Evolutionary conservation across 108 stramenopile genomes (phyloP), one percentile per base, ranked within the genome.

Genomic region (Discostella stelligeroides): DNA sequence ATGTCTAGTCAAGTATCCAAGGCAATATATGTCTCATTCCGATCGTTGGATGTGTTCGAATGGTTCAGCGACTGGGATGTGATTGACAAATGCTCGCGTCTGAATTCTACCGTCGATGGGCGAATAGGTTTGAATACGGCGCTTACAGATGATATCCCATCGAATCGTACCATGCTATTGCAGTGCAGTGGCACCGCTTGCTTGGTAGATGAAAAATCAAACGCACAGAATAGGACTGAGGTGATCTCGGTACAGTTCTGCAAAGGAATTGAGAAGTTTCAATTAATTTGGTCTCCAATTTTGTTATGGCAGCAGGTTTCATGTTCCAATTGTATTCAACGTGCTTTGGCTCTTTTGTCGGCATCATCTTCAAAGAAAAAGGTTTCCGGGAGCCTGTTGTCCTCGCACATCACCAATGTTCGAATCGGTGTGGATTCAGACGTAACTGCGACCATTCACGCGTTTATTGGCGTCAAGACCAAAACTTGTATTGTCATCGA

Each of bases 271-370:
- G 38, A 49, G 4, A 55, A 56, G 39, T 23, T 60, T 46, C 60
- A 69, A 59, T 12, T 73, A 18, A 4, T 38, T 60, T 80, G 79
- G 79, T 73, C 79, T 20, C 68, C 79, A 25, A 43, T 80, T 53
- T 60, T 69, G 4, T 72, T 64, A 46, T 80, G 79, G 72, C 49
- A 73, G 7, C 72, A 60, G 27, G 62, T 59, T 28, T 80, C 79
- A 34, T 80, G 63, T 45, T 68, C 63, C 28, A 48, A 59, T 28
- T 60, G 79, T 13, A 63, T 80, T 39, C 72, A 73, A 21, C 45
- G 46, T 29, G 66, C 55, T 60, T 45, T 73, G 49, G 66, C 60
- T 45, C 48, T 60, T 39, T 13, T 73, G 5, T 56, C 30, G 34
- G 18, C 48, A n/a, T 46, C 37, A 15, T 21, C 43, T 9, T 45